Conservation (phyloP, 129 eudicot species). For the Rutidosis leptorrhynchoides region DNA sequence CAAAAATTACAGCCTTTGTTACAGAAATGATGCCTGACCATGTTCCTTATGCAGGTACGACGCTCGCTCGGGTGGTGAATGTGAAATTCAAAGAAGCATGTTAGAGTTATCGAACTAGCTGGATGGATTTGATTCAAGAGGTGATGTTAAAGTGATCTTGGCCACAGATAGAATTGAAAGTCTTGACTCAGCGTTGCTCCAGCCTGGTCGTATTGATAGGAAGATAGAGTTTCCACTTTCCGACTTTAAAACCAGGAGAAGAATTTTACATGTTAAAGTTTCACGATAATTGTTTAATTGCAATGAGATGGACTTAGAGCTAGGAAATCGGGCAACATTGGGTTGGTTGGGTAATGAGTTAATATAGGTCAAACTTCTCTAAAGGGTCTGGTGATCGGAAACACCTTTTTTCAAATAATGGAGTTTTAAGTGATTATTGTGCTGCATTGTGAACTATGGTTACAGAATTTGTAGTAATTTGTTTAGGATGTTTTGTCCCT, state of each 20-base stretch:
- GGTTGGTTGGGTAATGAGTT: not conserved
- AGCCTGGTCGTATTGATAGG: too few relatives aligned
- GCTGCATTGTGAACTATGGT: not conserved
- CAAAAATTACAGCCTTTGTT: too few relatives aligned
- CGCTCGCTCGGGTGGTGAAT: conserved; percentile 96
- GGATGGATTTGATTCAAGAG: conserved; percentile 96
- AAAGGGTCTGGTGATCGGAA: not conserved
- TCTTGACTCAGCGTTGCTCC: conserved; percentile 92
- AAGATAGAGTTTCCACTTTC: conserved; percentile 99
- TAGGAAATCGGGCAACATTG: not conserved
- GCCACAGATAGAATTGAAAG: conserved; percentile 93
- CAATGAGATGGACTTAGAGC: not conserved
- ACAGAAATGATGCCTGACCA: too few relatives aligned
- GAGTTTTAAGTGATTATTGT: not conserved
- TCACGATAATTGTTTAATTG: not conserved
- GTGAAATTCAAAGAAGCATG: conserved; percentile 97
- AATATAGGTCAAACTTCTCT: not conserved
- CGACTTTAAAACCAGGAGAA: conserved; percentile 83
- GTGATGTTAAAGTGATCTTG: conserved; percentile 87
- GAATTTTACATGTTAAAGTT: conserved; percentile 67
- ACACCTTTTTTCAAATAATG: too few relatives aligned
- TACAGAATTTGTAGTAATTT: too few relatives aligned
- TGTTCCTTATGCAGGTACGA: too few relatives aligned
- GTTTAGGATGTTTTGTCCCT: not conserved
- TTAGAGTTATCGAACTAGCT: conserved; percentile 86